Percentiles rank a stretch among this genome's conserved stretches.
These are phyloP conservation scores for Vickermania spadyakhi DNA, from an alignment of 208 protist genomes.

Conservation along the genomic window DNA sequence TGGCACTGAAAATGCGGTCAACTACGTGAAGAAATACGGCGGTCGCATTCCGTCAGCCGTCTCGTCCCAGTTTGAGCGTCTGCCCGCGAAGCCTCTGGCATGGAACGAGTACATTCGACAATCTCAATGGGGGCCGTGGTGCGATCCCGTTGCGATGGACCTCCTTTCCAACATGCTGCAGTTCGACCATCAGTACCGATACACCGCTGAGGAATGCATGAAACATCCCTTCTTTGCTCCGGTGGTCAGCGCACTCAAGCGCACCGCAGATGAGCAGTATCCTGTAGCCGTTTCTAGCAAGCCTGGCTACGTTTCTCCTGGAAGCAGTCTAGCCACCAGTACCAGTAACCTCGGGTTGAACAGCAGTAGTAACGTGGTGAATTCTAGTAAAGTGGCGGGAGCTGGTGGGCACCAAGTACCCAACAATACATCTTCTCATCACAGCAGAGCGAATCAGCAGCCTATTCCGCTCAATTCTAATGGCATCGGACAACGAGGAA, in stretches of 20 bases:
- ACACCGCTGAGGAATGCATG: conserved; percentile 97
- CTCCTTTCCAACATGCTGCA: conserved; percentile 96
- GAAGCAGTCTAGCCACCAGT: neutral
- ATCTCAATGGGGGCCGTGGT: conserved; percentile 71
- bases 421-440: too few species aligned
- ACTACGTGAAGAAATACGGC: conserved; percentile 96
- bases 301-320: neutral
- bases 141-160: conserved; percentile 94
- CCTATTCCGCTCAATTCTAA: too few species aligned
- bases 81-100: conserved; percentile 11
- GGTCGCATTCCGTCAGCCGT: conserved; percentile 85
- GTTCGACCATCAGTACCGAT: conserved; percentile 95
- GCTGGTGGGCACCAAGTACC: too few species aligned
- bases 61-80: conserved; percentile 31
- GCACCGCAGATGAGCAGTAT: conserved; percentile 55
- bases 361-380: neutral
- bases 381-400: neutral
- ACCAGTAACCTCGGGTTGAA: neutral
- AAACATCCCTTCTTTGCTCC: conserved; percentile 97
- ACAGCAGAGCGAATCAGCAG: too few species aligned
- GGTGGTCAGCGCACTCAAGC: conserved; percentile 46
- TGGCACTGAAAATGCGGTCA: conserved; percentile 91
- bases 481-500: too few species aligned
- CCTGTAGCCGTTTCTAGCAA: conserved; percentile 13
- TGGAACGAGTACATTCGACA: conserved; percentile 49